These are phyloP conservation scores for Backusella westeae DNA, from an alignment of 192 early-diverging fungal species.

Conservation along the genomic window DNA sequence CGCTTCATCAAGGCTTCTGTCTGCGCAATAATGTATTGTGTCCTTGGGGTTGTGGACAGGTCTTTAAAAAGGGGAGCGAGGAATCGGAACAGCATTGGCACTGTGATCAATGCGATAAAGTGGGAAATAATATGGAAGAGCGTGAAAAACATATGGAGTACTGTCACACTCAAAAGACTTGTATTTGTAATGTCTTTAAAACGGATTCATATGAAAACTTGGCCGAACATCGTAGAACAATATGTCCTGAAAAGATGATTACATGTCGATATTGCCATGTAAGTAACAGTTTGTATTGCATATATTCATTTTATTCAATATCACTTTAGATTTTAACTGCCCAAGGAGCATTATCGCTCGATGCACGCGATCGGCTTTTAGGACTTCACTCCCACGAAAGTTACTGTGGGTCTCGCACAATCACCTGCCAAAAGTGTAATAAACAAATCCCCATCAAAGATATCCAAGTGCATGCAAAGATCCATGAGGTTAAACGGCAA, in stretches of 20 bases:
- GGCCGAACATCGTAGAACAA: conserved; percentile 63
- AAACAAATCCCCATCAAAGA: conserved; percentile 75
- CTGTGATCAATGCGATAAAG: conserved; percentile 65
- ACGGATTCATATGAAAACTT: conserved; percentile 45
- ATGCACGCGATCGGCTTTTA: conserved; percentile 61
- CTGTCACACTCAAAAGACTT: conserved; percentile 57
- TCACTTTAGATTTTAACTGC: conserved; percentile 47
- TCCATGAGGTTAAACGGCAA: conserved; percentile 67
- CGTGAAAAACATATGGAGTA: conserved; percentile 64
- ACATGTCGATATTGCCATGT: conserved; percentile 82
- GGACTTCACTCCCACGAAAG: conserved; percentile 75
- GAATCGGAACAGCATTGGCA: conserved; percentile 81
- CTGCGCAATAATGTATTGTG: conserved; percentile 77
- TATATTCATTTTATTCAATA: not conserved
- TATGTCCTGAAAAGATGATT: conserved; percentile 72
- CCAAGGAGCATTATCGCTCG: conserved; percentile 54
- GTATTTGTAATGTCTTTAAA: conserved; percentile 53
- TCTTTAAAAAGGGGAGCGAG: conserved; percentile 61
- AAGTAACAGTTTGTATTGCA: not conserved
- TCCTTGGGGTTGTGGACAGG: conserved; percentile 49
- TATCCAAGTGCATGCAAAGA: conserved; percentile 66
- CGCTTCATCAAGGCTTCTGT: conserved; percentile 79
- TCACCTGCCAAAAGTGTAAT: conserved; percentile 76
- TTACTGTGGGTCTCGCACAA: conserved; percentile 83
- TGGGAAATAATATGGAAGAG: conserved; percentile 43